A percentile compares a stretch with the other conserved stretches of the same genome.
Conservation (phyloP, 2,329 filamentous ascomycete genomes). For the Penicillium sp. region DNA sequence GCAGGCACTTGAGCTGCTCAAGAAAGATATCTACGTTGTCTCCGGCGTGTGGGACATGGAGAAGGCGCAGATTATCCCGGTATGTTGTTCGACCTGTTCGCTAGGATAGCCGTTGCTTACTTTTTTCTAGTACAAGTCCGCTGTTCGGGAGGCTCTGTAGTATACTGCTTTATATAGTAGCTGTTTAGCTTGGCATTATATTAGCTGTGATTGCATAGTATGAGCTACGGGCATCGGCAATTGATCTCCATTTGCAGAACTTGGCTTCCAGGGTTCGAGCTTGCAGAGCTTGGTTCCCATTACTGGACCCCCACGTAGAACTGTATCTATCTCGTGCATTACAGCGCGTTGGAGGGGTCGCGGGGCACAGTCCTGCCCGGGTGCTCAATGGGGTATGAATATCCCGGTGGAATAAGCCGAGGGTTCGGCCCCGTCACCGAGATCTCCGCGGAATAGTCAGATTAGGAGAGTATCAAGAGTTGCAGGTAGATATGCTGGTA, state of each 20-base stretch:
- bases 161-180: no score
- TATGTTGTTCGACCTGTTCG: constrained; percentile 20
- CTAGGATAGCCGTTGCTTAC: not conserved
- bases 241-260: no score
- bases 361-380: not conserved
- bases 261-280: no score
- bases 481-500: no score
- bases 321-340: no score
- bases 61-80: constrained; percentile 54
- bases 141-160: constrained; percentile 27
- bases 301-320: not conserved
- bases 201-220: no score
- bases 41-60: constrained; percentile 79
- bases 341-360: no score
- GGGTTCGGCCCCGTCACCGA: no score
- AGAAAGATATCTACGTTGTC: constrained; percentile 71
- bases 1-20: constrained; percentile 67
- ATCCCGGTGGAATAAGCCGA: not conserved
- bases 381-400: not conserved
- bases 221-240: no score
- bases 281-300: no score
- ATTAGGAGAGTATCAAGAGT: no score
- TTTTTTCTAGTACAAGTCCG: constrained; percentile 33
- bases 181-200: no score
- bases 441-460: not conserved